These are phyloP conservation scores for Mycena alexandri DNA, from an alignment of 768 basidiomycete genomes.

Conservation along the genomic window DNA sequence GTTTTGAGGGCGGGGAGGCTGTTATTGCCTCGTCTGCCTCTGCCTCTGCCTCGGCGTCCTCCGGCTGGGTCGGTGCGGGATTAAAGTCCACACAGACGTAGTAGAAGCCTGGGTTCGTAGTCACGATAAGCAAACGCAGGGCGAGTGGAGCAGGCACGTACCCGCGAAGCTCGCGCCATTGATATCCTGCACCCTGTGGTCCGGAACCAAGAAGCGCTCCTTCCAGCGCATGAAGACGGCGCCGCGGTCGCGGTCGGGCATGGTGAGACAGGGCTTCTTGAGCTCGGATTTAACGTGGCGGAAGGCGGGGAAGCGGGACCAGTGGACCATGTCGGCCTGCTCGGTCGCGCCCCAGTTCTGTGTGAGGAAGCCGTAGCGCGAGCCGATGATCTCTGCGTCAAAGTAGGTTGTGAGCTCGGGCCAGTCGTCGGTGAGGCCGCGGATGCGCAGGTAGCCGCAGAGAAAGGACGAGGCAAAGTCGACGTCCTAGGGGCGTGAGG, in stretches of 20 bases:
- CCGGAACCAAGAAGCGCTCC: constrained; percentile 95
- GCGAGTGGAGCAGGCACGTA: constrained; percentile 44
- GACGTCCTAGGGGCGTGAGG: constrained; percentile 72
- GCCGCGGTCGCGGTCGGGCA: constrained; percentile 81
- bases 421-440: constrained; percentile 93
- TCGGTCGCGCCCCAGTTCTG: constrained; percentile 92
- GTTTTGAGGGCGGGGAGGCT: constrained; percentile 48
- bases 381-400: constrained; percentile 95
- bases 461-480: constrained; percentile 88
- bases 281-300: constrained; percentile 85
- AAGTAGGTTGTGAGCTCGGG: constrained; percentile 97
- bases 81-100: constrained; percentile 96
- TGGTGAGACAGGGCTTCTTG: constrained; percentile 81
- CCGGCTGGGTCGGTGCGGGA: constrained; percentile 59
- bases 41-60: constrained; percentile 36
- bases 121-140: background rate
- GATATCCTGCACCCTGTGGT: constrained; percentile 93
- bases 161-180: constrained; percentile 96
- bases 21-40: constrained; percentile 37
- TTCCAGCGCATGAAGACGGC: constrained; percentile 98
- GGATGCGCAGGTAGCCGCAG: constrained; percentile 93
- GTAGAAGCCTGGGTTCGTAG: constrained; percentile 79
- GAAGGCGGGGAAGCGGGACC: constrained; percentile 94
- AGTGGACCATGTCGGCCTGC: constrained; percentile 93
- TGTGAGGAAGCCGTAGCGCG: constrained; percentile 91